phyloP scores from a whole-genome alignment of 306 rosid species.

The Canavalia ensiformis region DNA sequence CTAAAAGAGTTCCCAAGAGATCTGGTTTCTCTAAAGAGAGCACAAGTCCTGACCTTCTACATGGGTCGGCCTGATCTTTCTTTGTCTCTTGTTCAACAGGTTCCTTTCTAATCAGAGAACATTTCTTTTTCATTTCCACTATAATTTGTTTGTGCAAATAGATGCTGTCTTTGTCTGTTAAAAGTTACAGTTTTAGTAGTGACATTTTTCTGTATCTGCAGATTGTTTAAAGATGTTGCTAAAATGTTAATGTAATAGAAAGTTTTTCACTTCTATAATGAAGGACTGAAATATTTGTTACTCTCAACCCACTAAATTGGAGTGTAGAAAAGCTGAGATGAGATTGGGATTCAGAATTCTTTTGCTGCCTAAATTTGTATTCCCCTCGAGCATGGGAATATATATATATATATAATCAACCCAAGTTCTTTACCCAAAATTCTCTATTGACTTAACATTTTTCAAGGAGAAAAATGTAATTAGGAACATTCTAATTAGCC shows the following conservation, averaged over 20 bases:
- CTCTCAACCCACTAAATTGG: neutral
- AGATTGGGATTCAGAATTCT: neutral
- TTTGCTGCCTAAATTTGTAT: conserved; percentile 24
- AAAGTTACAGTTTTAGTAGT: neutral
- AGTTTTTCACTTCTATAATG: neutral
- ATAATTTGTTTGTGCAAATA: conserved; percentile 18
- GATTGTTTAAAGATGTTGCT: conserved; percentile 20
- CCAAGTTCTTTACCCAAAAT: conserved; percentile 31
- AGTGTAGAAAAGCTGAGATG: conserved; percentile 32
- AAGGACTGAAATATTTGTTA: neutral
- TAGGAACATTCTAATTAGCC: neutral
- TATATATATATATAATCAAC: neutral
- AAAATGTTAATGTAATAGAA: neutral
- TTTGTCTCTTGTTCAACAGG: conserved; percentile 78
- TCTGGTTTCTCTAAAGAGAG: conserved; percentile 81
- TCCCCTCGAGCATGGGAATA: neutral
- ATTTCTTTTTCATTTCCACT: conserved; percentile 42
- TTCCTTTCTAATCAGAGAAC: conserved; percentile 45
- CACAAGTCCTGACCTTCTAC: conserved; percentile 81
- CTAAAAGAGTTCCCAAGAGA: conserved; percentile 84
- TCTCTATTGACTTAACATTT: neutral
- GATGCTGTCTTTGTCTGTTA: neutral
- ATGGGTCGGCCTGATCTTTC: conserved; percentile 73
- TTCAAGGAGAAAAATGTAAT: neutral
- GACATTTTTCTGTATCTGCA: conserved; percentile 4